Evolutionary conservation across 768 basidiomycete genomes (phyloP), one percentile per base, ranked within the genome.

Genomic region (Hirschioporus abietinus): DNA sequence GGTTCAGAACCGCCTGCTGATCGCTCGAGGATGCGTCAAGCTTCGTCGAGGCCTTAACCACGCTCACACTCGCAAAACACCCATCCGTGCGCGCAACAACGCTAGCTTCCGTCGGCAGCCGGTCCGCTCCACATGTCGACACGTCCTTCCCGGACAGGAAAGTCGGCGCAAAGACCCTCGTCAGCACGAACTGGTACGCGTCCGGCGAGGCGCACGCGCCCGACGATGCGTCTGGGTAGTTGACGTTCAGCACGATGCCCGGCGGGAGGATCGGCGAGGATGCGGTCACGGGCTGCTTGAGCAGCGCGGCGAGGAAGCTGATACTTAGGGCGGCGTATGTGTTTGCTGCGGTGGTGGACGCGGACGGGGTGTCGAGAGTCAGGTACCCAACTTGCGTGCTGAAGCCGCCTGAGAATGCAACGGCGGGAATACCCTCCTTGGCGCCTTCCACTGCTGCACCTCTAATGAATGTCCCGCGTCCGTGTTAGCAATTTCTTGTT

Each of bases 31-130:
- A 70, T 27, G 80, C 82, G 71, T 84, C 83, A 24, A 69, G 66
- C 74, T 84, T 83, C 9, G 75, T 81, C 18, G 69, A 74, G 35
- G 80, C 82, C 66, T 81, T 75, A 66, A 82, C 78, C 18, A 82
- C 81, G 67, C 79, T 82, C 52, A 86, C 83, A 36, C 79, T 82
- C 5, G 77, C 79, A 68, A 79, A 79, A 68, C 83, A 84, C 6
- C 83, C 81, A 7, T 68, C 65, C 20, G 58, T 61, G 20, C 63
- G 71, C 23, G 58, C 70, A 17, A 83, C 74, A 3, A 81, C 79
- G 6, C 73, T 75, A 25, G 74, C 74, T 74, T 86, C 85, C 27
- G 74, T 77, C 0, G 83, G 81, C 36, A 85, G 73, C 35, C 75
- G 74, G 35, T 71, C 78, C 17, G 76, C 75, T 12, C 83, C 82